Percentiles rank a stretch among this genome's conserved stretches.
Evolutionary conservation across 2,329 filamentous ascomycete genomes (phyloP).

Genomic region (Verticillium tricorpus): DNA sequence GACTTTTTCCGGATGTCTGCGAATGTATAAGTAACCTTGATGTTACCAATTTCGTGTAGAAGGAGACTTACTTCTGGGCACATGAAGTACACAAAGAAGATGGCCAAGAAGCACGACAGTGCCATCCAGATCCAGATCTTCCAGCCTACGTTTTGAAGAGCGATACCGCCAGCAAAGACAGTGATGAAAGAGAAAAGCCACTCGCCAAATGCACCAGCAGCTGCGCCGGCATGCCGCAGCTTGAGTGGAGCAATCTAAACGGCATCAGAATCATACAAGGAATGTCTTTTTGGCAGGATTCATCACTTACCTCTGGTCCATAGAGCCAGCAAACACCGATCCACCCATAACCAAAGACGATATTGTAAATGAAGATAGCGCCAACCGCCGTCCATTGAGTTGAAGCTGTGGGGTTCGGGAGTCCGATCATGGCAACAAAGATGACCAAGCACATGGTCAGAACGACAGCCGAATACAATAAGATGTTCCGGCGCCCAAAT

Average conservation of each 20-base stretch:
- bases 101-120: slow-evolving; percentile 8
- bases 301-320: slow-evolving; percentile 2
- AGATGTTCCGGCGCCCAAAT: slow-evolving; percentile 8
- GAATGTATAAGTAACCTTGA: background rate
- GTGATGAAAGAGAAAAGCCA: slow-evolving; percentile 13
- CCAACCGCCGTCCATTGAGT: slow-evolving; percentile 10
- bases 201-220: slow-evolving; percentile 12
- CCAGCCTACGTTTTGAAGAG: slow-evolving; percentile 11
- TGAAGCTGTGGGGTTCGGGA: slow-evolving; percentile 3
- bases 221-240: slow-evolving; percentile 10
- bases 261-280: background rate
- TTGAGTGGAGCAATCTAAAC: slow-evolving; percentile 8
- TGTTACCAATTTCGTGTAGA: no score
- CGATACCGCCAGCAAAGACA: slow-evolving; percentile 12
- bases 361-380: slow-evolving; percentile 10
- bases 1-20: slow-evolving; percentile 1
- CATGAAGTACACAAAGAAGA: slow-evolving; percentile 4
- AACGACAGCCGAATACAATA: slow-evolving; percentile 9
- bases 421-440: slow-evolving; percentile 9
- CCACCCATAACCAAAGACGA: slow-evolving; percentile 11
- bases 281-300: background rate
- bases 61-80: slow-evolving; percentile 4
- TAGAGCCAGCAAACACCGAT: slow-evolving; percentile 10
- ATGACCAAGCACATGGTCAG: slow-evolving; percentile 8
- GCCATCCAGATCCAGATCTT: slow-evolving; percentile 13